Base-by-base conservation (phyloP, 805 yeast species). In the Barnettozyma siamensis region DNA sequence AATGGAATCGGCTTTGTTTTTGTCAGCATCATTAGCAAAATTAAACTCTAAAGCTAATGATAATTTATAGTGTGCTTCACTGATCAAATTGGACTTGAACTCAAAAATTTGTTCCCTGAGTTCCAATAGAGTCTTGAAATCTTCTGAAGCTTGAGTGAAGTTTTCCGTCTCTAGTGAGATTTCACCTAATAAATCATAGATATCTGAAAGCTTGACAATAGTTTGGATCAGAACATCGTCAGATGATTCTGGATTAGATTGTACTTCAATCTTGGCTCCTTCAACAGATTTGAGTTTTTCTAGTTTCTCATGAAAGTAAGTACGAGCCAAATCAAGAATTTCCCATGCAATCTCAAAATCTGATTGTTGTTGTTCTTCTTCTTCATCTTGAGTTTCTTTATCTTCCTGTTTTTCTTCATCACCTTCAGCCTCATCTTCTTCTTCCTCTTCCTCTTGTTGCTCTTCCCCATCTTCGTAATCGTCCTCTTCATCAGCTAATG, bases 281-380 rank as follows among this genome's bases (percentile, higher is more conserved):
- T 60, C 30, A 6, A 28, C 20, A 7, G 12, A 13, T 21, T 28
- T 24, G 62, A 31, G 51, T 52, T 42, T 64, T 64, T 7, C 36
- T 4, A 50, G 28, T 17, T 43, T 37, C 13, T 43, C 16, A 55
- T 76, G 80, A 50, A 76, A 83, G 33, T 84, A 58, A 2, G 82
- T 70, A 47, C 96, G 73, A 2, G 96, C 75, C 31, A 86, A 67
- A 57, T 89, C 96, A 16, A 88, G 65, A 8, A 86, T 74, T 39
- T 85, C 93, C 93, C 96, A 85, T 0, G 96, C 95, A 15, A 81
- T 76, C 57, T 84, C 94, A 54, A 91, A 86, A 53, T 83, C 95
- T 15, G 78, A 71, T 48, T 80, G 84, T 31, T 80, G 84, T 31
- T 76, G 75, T 26, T 66, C 72, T 18, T 60, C 11, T 13, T 26